phyloP scores from a whole-genome alignment of 495 filamentous ascomycete genomes.

The Xylaria scruposa region DNA sequence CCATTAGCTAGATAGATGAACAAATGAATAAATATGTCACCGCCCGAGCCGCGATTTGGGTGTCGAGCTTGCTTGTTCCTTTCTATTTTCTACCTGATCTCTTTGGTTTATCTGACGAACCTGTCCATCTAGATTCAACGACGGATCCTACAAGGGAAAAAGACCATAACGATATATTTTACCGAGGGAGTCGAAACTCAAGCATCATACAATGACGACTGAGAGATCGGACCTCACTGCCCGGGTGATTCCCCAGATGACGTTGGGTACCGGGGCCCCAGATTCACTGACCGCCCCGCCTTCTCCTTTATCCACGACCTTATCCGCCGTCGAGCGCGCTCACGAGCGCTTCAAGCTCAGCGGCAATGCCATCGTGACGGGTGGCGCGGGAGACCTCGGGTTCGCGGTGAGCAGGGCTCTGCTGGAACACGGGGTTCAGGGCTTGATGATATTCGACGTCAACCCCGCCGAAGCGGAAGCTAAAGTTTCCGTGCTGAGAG shows the following conservation, averaged over 20 bases:
- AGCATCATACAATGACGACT: constrained; percentile 27
- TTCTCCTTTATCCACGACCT: constrained; percentile 51
- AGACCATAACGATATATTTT: background rate
- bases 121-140: background rate
- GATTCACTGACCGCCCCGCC: constrained; percentile 55
- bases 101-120: background rate
- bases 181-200: background rate
- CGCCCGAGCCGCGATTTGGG: background rate
- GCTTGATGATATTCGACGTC: constrained; percentile 69
- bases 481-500: constrained; percentile 50
- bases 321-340: constrained; percentile 55
- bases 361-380: constrained; percentile 74
- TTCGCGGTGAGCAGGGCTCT: constrained; percentile 65
- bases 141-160: background rate
- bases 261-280: constrained; percentile 53
- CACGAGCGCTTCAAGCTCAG: constrained; percentile 64
- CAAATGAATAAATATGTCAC: background rate
- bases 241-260: constrained; percentile 63
- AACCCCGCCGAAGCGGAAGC: constrained; percentile 50
- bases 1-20: too few species aligned
- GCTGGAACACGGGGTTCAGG: constrained; percentile 71
- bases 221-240: constrained; percentile 43
- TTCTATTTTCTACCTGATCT: background rate
- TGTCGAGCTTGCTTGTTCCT: background rate
- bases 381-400: constrained; percentile 72